Evolutionary conservation across 805 yeast genomes (phyloP).

Genomic region (Nematodospora valgi): DNA sequence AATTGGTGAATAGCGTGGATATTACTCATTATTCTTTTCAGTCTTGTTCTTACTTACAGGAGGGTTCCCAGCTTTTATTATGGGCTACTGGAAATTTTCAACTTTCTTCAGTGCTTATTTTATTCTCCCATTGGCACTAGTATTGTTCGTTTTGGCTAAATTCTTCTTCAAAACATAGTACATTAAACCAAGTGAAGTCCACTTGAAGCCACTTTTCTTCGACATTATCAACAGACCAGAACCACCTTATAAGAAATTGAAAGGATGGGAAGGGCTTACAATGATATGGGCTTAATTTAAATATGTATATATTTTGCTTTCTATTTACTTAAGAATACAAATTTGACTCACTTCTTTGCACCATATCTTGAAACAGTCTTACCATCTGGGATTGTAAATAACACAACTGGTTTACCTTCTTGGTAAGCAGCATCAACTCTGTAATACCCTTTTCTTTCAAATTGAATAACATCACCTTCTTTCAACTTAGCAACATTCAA

Average conservation of each 20-base stretch:
- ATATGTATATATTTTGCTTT: too few relatives aligned
- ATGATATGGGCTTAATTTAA: conserved; percentile 13
- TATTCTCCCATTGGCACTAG: conserved; percentile 5
- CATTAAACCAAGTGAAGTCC: conserved; percentile 54
- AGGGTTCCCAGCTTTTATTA: conserved; percentile 72
- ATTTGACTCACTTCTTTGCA: conserved; percentile 29
- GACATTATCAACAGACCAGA: conserved; percentile 27
- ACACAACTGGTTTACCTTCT: conserved; percentile 63
- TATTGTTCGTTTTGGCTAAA: conserved; percentile 56
- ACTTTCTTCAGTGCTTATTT: conserved; percentile 43
- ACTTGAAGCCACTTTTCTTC: conserved; percentile 33
- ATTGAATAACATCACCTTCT: conserved; percentile 86
- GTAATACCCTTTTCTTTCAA: conserved; percentile 96
- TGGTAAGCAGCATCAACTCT: conserved; percentile 63
- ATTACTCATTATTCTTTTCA: conserved; percentile 53
- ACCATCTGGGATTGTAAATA: conserved; percentile 96
- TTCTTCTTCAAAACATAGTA: conserved; percentile 45
- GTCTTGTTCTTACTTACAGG: conserved; percentile 56
- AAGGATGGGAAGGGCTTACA: conserved; percentile 17
- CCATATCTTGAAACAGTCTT: conserved; percentile 45
- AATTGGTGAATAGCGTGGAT: conserved; percentile 65
- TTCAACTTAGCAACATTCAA: conserved; percentile 70
- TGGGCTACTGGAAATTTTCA: conserved; percentile 75
- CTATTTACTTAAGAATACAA: too few relatives aligned
- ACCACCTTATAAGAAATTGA: conserved; percentile 19